Evolutionary conservation across 2,329 filamentous ascomycete genomes (phyloP), one percentile per base, ranked within the genome.

Genomic region (Graphiopsis chlorocephala): DNA sequence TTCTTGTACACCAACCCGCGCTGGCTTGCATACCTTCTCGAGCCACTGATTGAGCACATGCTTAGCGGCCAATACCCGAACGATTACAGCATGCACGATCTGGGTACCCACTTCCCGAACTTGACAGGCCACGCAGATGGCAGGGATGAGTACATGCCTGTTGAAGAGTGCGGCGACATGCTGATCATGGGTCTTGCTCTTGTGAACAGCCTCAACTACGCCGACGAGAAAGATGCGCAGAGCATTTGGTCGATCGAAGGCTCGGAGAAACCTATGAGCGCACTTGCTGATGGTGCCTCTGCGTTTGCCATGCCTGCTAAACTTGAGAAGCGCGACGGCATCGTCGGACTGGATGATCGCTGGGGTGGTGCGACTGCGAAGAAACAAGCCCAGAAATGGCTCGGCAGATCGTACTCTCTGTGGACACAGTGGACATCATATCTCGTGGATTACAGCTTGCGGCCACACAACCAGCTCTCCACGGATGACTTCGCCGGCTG

Each of bases 401-500:
- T 95, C 42, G 78, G 80, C 23, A 81, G 85, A 45, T 91, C 91
- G 73, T 95, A 93, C 77, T 76, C 81, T 1, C 81, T 93, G 31
- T 88, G 92, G 78, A 88, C 87, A 68, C 88, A 92, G 72, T 95
- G 91, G 91, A 92, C 90, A 0, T 82, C 85, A 7, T 95, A 92
- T 74, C 81, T 95, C 25, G 85, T 93, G n/a, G 83, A 91, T 33
- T 90, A 88, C 73, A 85, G 89, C 28, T 80, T 94, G 48, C 86
- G 91, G 65, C 91, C 91, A 2, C 85, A 87, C 3, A 87, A 91
- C 68, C 91, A 94, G 76, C 83, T 95, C 17, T 92, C 88, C 23
- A 95, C 91, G 1, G 91, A 95, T 72, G 91, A 95, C 73, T 95
- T 94, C 75, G 91, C 91, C 1, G 91, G 91, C 47, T 88, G 88